Conservation (phyloP, 139 green algal genomes). For the Chlamydomonas urium region DNA sequence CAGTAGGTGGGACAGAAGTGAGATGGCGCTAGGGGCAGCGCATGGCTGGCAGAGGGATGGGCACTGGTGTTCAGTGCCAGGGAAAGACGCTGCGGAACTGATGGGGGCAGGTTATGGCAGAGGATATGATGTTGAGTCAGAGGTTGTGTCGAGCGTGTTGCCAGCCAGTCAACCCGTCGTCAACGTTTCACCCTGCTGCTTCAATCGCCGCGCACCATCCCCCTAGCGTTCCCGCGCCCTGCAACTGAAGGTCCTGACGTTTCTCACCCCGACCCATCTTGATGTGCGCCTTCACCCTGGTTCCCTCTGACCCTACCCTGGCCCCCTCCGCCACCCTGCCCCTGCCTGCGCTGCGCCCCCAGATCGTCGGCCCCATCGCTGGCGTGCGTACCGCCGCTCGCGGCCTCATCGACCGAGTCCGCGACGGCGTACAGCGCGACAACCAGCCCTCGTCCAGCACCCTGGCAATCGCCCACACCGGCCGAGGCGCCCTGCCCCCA, state of each 20-base stretch:
- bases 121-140: too few relatives aligned
- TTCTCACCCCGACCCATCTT: background rate
- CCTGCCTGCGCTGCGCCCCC: background rate
- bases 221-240: background rate
- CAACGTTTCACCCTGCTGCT: too few relatives aligned
- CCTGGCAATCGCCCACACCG: constrained; percentile 1
- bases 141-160: too few relatives aligned
- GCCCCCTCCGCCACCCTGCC: background rate
- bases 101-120: too few relatives aligned
- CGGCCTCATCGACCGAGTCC: constrained; percentile 2
- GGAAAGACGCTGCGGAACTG: too few relatives aligned
- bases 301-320: background rate
- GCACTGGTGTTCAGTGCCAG: too few relatives aligned
- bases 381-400: background rate
- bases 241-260: background rate
- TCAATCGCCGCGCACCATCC: too few relatives aligned
- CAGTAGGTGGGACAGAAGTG: background rate
- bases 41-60: too few relatives aligned
- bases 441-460: background rate
- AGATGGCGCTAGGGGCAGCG: too few relatives aligned
- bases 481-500: background rate
- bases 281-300: background rate
- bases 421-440: background rate
- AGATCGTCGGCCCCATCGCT: constrained; percentile 14
- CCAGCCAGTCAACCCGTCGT: too few relatives aligned